Conservation (phyloP, 768 basidiomycete species). For the Paxillus rubicundulus region DNA sequence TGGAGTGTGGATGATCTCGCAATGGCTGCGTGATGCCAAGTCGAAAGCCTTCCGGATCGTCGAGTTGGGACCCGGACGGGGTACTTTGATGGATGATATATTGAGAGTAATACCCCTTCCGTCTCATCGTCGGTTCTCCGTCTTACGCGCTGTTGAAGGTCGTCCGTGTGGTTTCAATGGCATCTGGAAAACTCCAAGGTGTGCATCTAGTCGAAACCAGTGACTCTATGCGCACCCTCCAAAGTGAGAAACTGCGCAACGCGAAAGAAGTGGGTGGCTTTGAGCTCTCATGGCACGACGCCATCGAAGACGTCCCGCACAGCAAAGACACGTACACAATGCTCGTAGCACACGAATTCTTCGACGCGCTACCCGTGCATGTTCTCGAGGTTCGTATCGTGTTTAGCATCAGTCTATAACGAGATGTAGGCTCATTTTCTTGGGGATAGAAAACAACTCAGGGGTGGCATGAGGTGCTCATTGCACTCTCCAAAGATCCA, state of each 20-base stretch:
- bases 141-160: constrained; percentile 37
- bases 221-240: constrained; percentile 58
- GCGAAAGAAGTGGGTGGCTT: constrained; percentile 32
- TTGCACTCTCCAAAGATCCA: constrained; percentile 49
- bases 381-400: constrained; percentile 67
- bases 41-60: constrained; percentile 62
- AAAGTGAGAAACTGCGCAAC: constrained; percentile 48
- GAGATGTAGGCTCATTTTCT: background rate
- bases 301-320: constrained; percentile 61
- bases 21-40: constrained; percentile 59
- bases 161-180: constrained; percentile 45
- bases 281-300: constrained; percentile 66
- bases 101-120: constrained; percentile 55
- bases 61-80: constrained; percentile 92
- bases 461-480: constrained; percentile 86
- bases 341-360: constrained; percentile 94
- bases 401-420: background rate
- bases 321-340: constrained; percentile 65
- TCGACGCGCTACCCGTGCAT: constrained; percentile 93
- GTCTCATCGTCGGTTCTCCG: background rate
- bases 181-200: constrained; percentile 34
- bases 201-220: constrained; percentile 86
- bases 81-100: constrained; percentile 89
- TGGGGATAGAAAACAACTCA: constrained; percentile 61
- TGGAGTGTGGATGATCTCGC: constrained; percentile 80